phyloP scores from a whole-genome alignment of 352 stramenopile species.

The Globisporangium parvum region DNA sequence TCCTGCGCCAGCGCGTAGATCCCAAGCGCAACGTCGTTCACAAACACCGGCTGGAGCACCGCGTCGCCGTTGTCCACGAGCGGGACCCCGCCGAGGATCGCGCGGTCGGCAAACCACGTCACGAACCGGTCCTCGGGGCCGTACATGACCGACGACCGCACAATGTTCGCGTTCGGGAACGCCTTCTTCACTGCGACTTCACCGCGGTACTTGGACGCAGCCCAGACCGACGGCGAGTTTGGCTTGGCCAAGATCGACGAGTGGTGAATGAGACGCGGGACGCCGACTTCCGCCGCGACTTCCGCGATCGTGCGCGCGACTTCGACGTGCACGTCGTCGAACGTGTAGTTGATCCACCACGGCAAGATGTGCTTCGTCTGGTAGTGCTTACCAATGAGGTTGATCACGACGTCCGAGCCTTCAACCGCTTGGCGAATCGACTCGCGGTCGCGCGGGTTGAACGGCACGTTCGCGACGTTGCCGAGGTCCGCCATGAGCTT shows the following conservation, averaged over 20 bases:
- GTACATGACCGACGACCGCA: conserved; percentile 93
- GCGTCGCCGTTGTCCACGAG: conserved; percentile 92
- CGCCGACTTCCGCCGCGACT: conserved; percentile 67
- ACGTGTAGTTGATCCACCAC: conserved; percentile 94
- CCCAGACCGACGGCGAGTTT: conserved; percentile 81
- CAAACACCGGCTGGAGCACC: conserved; percentile 91
- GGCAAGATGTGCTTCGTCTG: conserved; percentile 93
- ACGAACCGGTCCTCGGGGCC: conserved; percentile 94
- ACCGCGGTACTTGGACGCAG: conserved; percentile 81
- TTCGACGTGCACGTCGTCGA: conserved; percentile 94
- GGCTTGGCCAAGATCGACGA: conserved; percentile 75
- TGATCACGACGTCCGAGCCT: conserved; percentile 95
- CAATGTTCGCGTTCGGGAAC: conserved; percentile 94
- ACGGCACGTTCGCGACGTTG: conserved; percentile 75
- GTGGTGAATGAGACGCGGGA: conserved; percentile 77
- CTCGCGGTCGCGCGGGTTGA: conserved; percentile 88
- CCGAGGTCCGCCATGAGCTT: conserved; percentile 93
- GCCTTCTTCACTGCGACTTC: conserved; percentile 86
- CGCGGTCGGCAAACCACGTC: conserved; percentile 85
- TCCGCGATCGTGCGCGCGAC: conserved; percentile 84
- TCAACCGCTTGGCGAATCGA: conserved; percentile 90
- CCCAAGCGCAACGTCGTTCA: conserved; percentile 76
- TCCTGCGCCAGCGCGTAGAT: conserved; percentile 81
- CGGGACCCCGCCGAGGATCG: conserved; percentile 73
- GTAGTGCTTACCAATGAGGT: conserved; percentile 97